Evolutionary conservation across 306 rosid genomes (phyloP), one percentile per base, ranked within the genome.

Genomic region (Senna tora): DNA sequence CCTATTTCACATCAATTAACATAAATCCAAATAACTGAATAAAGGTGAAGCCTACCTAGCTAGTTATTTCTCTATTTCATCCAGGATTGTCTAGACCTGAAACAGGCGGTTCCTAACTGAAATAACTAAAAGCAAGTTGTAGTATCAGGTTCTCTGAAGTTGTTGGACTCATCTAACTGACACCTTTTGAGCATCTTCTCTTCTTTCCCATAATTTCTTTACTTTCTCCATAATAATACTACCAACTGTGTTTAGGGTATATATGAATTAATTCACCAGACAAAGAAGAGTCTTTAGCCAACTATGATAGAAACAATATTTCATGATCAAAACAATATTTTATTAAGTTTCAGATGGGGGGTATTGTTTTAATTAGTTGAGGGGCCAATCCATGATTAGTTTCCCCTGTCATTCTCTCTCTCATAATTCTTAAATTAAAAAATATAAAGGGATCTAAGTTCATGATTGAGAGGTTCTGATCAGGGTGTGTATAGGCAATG

Each of bases 41-140:
- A 72, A 42, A 42, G 57, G 69, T 58, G 72, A 69, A 73, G 74
- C 67, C 46, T 22, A 52, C 22, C 39, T n/a, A 14, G 2, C 22
- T 17, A 9, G 19, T 52, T 15, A 62, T 20, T 67, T 55, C 57
- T 7, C 22, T 20, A 38, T 22, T 39, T 42, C 17, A 69, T 20
- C 34, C 17, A 16, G n/a, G 16, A 34, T 73, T 64, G 67, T 82
- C 43, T 68, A 45, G 21, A 7, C 65, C 59, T 4, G 17, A 57
- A 15, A 45, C 32, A 34, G 75, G 69, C 71, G 73, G 77, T 73
- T 66, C 49, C 52, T 51, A 83, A 83, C 90, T 65, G 86, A 83
- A 83, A 66, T 70, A 83, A 81, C 90, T 73, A 75, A 57, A 75
- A 71, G 51, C 90, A 79, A 78, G 75, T 61, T 66, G 76, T 22